These are phyloP conservation scores for Lablab purpureus DNA, from an alignment of 306 rosid genomes.

Conservation along the genomic window DNA sequence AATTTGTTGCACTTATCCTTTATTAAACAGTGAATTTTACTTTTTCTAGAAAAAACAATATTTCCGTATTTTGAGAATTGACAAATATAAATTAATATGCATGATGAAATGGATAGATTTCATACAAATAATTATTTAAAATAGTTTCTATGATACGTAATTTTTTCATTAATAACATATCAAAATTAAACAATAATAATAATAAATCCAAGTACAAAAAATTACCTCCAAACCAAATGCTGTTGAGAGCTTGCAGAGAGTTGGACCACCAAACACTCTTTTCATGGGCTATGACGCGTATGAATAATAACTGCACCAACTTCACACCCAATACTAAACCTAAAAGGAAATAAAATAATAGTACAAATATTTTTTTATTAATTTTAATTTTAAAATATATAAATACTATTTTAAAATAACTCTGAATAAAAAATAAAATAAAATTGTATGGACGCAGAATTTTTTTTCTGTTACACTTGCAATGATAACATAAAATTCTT, in stretches of 20 bases:
- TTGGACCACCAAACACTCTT: constrained; percentile 27
- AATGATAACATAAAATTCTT: background rate
- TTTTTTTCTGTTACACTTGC: background rate
- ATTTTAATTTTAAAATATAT: background rate
- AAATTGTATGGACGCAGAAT: background rate
- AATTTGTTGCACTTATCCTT: no score
- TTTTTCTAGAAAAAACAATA: no score
- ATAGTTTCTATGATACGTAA: no score
- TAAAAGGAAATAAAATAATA: background rate
- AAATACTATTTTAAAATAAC: background rate
- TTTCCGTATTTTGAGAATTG: no score
- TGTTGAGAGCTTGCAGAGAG: background rate
- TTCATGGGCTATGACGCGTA: constrained; percentile 16
- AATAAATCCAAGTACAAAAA: background rate
- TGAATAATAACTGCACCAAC: constrained; percentile 31
- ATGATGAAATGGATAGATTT: no score
- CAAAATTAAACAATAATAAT: background rate
- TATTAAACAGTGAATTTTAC: no score
- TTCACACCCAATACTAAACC: constrained; percentile 27
- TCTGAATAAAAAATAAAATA: background rate
- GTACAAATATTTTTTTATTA: background rate
- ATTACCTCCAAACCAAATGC: background rate
- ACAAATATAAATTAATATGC: no score
- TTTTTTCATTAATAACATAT: background rate
- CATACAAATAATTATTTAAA: no score